phyloP scores from a whole-genome alignment of 768 basidiomycete species.

The Auriscalpium orientale region DNA sequence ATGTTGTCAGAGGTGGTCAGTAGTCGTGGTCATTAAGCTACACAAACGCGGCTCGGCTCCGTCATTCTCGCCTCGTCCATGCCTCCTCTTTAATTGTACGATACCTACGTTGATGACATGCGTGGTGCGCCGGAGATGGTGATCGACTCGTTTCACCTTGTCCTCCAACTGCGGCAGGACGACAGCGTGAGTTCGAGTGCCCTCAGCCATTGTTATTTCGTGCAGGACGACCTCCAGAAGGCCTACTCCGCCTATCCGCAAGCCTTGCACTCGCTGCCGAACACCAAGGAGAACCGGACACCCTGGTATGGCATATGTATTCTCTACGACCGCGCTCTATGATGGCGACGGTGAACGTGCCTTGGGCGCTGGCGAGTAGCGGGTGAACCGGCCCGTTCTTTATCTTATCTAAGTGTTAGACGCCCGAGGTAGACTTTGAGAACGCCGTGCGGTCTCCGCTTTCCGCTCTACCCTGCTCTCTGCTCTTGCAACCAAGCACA shows the following conservation, averaged over 20 bases:
- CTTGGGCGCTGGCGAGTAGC: too few species aligned
- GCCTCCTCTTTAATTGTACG: too few species aligned
- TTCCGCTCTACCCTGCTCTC: too few species aligned
- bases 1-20: too few species aligned
- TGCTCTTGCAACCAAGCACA: too few species aligned
- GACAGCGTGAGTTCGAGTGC: slow-evolving; percentile 99
- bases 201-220: slow-evolving; percentile 94
- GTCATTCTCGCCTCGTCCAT: slow-evolving; percentile 20
- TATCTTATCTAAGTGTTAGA: too few species aligned
- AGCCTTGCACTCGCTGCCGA: slow-evolving; percentile 89
- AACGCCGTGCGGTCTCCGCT: too few species aligned
- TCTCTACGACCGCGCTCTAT: not conserved
- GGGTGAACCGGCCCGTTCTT: too few species aligned
- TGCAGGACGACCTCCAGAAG: slow-evolving; percentile 99
- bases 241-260: slow-evolving; percentile 98
- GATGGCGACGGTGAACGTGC: slow-evolving; percentile 52
- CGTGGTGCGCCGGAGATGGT: too few species aligned
- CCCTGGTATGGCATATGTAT: slow-evolving; percentile 1
- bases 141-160: slow-evolving; percentile 93
- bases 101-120: too few species aligned
- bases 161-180: slow-evolving; percentile 83
- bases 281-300: slow-evolving; percentile 61
- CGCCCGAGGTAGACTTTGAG: too few species aligned
- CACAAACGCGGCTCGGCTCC: too few species aligned
- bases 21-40: slow-evolving; percentile 8